These are phyloP conservation scores for Babjeviella inositovora DNA, from an alignment of 805 yeast genomes.

Conservation along the genomic window DNA sequence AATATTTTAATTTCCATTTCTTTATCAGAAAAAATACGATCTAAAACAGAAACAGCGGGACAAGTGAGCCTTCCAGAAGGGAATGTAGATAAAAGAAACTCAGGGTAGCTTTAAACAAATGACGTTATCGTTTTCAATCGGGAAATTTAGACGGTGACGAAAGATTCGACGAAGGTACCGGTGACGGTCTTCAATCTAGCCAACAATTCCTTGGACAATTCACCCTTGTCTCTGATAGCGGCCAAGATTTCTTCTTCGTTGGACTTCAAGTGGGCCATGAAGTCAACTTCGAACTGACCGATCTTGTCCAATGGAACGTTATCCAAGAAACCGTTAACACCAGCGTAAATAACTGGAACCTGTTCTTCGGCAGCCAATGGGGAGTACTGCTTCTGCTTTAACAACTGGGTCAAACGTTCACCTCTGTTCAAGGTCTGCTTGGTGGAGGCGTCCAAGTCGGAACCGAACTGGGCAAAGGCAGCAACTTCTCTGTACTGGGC, in stretches of 20 bases:
- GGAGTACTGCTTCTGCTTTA: constrained; percentile 93
- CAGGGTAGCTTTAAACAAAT: too few species aligned
- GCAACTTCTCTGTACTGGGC: constrained; percentile 99
- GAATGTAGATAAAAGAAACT: too few species aligned
- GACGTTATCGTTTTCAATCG: too few species aligned
- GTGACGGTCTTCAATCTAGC: constrained; percentile 82
- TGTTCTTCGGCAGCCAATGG: constrained; percentile 98
- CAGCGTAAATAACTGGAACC: constrained; percentile 97
- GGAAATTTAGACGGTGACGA: too few species aligned
- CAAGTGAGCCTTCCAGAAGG: too few species aligned
- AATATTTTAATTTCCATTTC: too few species aligned
- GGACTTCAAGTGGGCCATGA: constrained; percentile 83
- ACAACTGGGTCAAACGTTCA: constrained; percentile 98
- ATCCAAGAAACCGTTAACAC: constrained; percentile 99
- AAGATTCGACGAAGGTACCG: constrained; percentile 84
- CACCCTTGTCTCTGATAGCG: constrained; percentile 80
- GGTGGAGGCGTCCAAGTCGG: constrained; percentile 99
- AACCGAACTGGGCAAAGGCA: constrained; percentile 99
- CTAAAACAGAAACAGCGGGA: too few species aligned
- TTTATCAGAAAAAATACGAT: too few species aligned
- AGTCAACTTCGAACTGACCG: constrained; percentile 82
- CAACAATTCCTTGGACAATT: constrained; percentile 75
- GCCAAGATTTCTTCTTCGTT: constrained; percentile 74
- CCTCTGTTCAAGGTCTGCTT: constrained; percentile 98
- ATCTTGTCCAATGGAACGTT: constrained; percentile 69